Conservation (phyloP, 306 rosid genomes). For the Medicago lupulina region DNA sequence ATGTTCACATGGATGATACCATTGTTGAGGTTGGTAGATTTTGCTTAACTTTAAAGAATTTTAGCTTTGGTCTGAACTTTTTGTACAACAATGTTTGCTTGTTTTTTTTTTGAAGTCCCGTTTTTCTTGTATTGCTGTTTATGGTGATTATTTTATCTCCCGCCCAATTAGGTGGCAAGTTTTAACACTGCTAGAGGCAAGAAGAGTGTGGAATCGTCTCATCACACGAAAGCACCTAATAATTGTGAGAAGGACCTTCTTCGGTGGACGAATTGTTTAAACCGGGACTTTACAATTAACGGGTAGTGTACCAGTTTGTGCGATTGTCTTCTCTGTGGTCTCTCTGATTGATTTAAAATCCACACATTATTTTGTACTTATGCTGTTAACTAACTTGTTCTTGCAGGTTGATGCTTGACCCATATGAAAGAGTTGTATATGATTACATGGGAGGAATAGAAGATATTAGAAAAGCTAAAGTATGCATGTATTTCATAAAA, state of each 20-base stretch:
- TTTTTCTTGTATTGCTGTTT: constrained; percentile 18
- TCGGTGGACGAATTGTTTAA: constrained; percentile 79
- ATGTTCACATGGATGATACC: constrained; percentile 64
- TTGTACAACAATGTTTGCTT: constrained; percentile 2
- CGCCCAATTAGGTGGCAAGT: constrained; percentile 70
- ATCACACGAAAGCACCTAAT: constrained; percentile 41
- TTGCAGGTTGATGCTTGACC: constrained; percentile 79
- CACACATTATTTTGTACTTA: constrained; percentile 4
- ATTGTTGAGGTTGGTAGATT: constrained; percentile 66
- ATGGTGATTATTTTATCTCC: constrained; percentile 22
- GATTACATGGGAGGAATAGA: constrained; percentile 82
- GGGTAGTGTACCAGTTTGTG: constrained; percentile 58
- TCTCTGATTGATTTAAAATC: constrained; percentile 20
- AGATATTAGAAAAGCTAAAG: constrained; percentile 69
- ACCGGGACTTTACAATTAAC: constrained; percentile 78
- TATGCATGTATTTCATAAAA: constrained; percentile 53
- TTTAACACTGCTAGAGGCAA: constrained; percentile 53
- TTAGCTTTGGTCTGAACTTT: constrained; percentile 9
- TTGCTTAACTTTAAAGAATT: constrained; percentile 4
- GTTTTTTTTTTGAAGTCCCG: constrained; percentile 7
- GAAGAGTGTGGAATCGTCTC: constrained; percentile 37
- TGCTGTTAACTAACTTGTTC: constrained; percentile 20
- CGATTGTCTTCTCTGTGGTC: constrained; percentile 25
- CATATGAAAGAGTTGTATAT: constrained; percentile 59
- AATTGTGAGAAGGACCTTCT: constrained; percentile 62